Percentiles rank a stretch among this genome's conserved stretches.
Conservation (phyloP, 345 rosid species). For the Eucalyptus victrix region DNA sequence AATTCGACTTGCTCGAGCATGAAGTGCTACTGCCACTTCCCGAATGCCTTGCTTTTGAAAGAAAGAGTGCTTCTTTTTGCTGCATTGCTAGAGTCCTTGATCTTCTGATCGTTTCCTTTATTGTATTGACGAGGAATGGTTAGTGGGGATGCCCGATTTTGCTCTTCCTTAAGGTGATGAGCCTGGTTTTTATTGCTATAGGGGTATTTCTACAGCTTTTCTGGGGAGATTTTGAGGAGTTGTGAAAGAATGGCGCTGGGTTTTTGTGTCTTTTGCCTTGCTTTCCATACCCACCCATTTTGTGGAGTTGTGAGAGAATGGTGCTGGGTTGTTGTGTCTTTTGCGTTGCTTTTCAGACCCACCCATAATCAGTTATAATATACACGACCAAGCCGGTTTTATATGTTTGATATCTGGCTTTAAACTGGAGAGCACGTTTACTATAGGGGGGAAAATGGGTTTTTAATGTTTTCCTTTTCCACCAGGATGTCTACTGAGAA, state of each 20-base stretch:
- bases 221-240: neutral
- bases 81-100: neutral
- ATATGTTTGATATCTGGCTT: neutral
- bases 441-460: neutral
- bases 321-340: neutral
- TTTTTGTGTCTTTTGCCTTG: neutral
- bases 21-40: too few species aligned
- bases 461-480: too few species aligned
- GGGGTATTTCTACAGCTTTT: neutral
- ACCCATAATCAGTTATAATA: neutral
- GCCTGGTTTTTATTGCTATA: neutral
- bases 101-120: neutral
- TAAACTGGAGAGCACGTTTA: neutral
- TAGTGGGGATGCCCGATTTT: neutral
- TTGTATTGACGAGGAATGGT: neutral
- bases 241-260: neutral
- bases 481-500: too few species aligned
- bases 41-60: too few species aligned
- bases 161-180: neutral
- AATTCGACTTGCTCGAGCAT: too few species aligned
- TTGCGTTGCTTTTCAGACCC: neutral
- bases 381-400: neutral
- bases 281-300: neutral
- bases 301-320: neutral
- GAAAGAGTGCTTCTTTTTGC: too few species aligned